Percentiles rank a stretch among this genome's conserved stretches.
Conservation (phyloP, 148 eudicot species). For the Rhododendron molle region DNA sequence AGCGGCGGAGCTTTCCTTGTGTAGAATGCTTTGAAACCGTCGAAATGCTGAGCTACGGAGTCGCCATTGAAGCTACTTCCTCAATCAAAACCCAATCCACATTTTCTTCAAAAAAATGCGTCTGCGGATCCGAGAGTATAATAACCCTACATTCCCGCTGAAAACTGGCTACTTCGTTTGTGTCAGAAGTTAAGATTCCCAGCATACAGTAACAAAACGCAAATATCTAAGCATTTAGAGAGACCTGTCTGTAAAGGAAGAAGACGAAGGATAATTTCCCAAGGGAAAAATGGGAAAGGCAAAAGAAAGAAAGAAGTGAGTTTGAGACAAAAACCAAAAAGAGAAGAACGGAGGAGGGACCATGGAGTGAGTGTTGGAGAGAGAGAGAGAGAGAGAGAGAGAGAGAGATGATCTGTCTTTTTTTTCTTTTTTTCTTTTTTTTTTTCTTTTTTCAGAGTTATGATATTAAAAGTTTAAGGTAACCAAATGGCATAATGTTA, state of each 20-base stretch:
- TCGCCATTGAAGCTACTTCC: slow-evolving; percentile 9
- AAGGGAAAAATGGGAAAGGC: neutral
- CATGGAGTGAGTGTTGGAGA: neutral
- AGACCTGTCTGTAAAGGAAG: neutral
- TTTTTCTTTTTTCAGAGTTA: neutral
- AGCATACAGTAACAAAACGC: neutral
- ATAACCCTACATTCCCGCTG: neutral
- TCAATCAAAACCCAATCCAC: neutral
- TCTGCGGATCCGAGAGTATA: neutral
- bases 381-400: neutral
- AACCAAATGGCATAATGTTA: neutral
- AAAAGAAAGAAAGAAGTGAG: neutral
- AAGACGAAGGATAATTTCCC: neutral
- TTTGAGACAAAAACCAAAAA: neutral
- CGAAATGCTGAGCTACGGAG: neutral
- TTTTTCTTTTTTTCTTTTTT: neutral
- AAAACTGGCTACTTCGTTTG: neutral
- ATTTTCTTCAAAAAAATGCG: neutral
- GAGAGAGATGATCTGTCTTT: neutral
- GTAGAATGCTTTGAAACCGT: neutral
- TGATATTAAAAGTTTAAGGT: neutral
- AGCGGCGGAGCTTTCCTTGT: neutral
- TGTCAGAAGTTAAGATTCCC: neutral
- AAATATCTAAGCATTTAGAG: neutral
- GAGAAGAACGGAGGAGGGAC: neutral